Evolutionary conservation across 2,329 filamentous ascomycete species (phyloP).

Genomic region (Pleomassaria siparia): DNA sequence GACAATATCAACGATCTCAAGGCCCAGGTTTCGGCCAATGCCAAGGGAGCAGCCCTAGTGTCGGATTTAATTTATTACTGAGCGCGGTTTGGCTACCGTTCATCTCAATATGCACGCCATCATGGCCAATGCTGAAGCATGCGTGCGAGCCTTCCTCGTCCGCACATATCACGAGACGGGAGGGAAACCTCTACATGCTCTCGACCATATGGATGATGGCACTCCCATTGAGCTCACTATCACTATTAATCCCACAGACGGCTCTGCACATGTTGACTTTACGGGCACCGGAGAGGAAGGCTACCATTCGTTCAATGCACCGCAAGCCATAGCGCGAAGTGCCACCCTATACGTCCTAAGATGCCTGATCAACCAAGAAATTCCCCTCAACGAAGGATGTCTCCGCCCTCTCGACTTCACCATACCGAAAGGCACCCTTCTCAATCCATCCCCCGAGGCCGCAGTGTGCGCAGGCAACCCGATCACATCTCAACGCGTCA

Average conservation of each 20-base stretch:
- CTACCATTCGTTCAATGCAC: conserved; percentile 42
- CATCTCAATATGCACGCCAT: conserved; percentile 48
- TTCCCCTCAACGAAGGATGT: conserved; percentile 40
- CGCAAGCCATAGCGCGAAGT: conserved; percentile 41
- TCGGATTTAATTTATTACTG: conserved; percentile 37
- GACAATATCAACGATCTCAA: conserved; percentile 43
- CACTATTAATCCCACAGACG: conserved; percentile 33
- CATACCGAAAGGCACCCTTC: conserved; percentile 28
- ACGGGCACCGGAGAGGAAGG: conserved; percentile 42
- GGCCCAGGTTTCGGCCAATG: conserved; percentile 38
- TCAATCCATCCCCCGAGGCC: conserved; percentile 28
- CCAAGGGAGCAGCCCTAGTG: conserved; percentile 40
- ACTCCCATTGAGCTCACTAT: conserved; percentile 39
- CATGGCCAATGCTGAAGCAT: conserved; percentile 36
- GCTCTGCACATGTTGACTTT: conserved; percentile 44
- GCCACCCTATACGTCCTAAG: conserved; percentile 32
- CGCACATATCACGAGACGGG: conserved; percentile 13
- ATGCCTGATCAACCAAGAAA: conserved; percentile 32
- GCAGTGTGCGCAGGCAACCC: conserved; percentile 35
- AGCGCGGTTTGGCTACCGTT: conserved; percentile 37
- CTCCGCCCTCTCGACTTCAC: conserved; percentile 27
- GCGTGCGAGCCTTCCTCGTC: conserved; percentile 36
- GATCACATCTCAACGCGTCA: conserved; percentile 35
- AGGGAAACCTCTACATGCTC: conserved; percentile 21
- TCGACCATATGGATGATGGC: conserved; percentile 48